Evolutionary conservation across 345 rosid genomes (phyloP), one percentile per base, ranked within the genome.

Genomic region (Lepidium didymum): DNA sequence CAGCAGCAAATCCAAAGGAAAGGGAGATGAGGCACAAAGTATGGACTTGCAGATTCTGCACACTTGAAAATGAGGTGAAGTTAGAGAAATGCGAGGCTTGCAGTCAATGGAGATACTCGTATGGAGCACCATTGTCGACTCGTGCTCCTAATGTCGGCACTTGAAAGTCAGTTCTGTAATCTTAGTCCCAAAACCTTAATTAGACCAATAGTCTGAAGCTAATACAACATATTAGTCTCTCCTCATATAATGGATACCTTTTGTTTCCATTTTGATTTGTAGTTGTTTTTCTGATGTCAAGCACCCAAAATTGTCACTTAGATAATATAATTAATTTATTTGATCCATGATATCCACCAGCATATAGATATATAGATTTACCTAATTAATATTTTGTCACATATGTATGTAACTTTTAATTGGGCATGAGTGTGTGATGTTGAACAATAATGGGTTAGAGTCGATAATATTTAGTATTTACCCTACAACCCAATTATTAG

Each of bases 91-190:
- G 94, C 61, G 82, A 78, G 33, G 98, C 91, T 18, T 93, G 99
- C 74, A 84, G 72, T 56, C 90, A 82, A 46, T 94, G 97, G 95
- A 85, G 97, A 81, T 87, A 83, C 72, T 93, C 96, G 31, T 66
- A 73, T 35, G 98, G 97, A 15, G 62, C 83, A 31, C 95, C 96
- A 11, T 75, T 79, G 43, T 78, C 88, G 15, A 70, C 88, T 19
- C 66, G n/a, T 29, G 77, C 96, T 19, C 88, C 91, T 47, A 76
- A 75, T 52, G 73, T 57, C 3, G 97, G 97, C 40, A 82, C 91
- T 34, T 85, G 83, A 85, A 64, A 52, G 50, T 57, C 18, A 11
- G 25, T 29, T 69, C 44, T 47, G 61, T 69, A 40, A 61, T 31
- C 16, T 6, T 33, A 29, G 42, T 46, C n/a, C 14, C 16, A n/a